Evolutionary conservation across 495 filamentous ascomycete species (phyloP).

Genomic region (Neurospora discreta): DNA sequence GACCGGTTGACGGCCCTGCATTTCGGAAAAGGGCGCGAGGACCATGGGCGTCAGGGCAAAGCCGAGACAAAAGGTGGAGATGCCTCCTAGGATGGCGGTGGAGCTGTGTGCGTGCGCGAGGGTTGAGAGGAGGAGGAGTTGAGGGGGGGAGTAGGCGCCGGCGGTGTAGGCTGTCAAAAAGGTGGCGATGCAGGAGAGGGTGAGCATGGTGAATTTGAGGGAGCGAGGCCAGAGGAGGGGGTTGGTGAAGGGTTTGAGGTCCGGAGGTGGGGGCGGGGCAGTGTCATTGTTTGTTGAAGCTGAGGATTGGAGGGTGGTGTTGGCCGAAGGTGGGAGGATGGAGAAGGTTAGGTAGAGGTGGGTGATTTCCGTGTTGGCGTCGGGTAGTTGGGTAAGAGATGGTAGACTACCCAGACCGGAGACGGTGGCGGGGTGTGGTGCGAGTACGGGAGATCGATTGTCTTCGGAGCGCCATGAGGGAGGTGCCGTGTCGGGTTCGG

Average conservation of each 20-base stretch:
- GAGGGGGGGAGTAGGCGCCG: conserved; percentile 64
- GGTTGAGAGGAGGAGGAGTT: conserved; percentile 47
- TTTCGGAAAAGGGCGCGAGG: conserved; percentile 81
- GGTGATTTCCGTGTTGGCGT: conserved; percentile 32
- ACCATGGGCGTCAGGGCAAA: conserved; percentile 85
- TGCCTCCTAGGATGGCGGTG: conserved; percentile 59
- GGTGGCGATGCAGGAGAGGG: conserved; percentile 64
- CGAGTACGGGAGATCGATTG: not conserved
- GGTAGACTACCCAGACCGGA: not conserved
- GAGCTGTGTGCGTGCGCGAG: conserved; percentile 48
- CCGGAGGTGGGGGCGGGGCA: conserved; percentile 27
- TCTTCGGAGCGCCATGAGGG: not conserved
- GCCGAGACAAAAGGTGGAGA: conserved; percentile 73
- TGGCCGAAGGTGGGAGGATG: conserved; percentile 51
- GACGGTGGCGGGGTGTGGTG: not conserved
- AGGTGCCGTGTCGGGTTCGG: not conserved
- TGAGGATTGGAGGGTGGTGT: conserved; percentile 27
- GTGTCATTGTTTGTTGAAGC: not conserved
- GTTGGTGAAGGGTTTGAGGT: conserved; percentile 54
- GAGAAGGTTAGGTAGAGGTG: conserved; percentile 66
- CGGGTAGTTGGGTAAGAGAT: not conserved
- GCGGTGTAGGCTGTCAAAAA: conserved; percentile 71
- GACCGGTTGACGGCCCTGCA: conserved; percentile 72
- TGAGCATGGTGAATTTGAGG: conserved; percentile 63
- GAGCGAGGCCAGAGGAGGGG: conserved; percentile 63